Percentiles rank a stretch among this genome's conserved stretches.
These are phyloP conservation scores for Glycine tomentella DNA, from an alignment of 306 rosid genomes.

Conservation along the genomic window DNA sequence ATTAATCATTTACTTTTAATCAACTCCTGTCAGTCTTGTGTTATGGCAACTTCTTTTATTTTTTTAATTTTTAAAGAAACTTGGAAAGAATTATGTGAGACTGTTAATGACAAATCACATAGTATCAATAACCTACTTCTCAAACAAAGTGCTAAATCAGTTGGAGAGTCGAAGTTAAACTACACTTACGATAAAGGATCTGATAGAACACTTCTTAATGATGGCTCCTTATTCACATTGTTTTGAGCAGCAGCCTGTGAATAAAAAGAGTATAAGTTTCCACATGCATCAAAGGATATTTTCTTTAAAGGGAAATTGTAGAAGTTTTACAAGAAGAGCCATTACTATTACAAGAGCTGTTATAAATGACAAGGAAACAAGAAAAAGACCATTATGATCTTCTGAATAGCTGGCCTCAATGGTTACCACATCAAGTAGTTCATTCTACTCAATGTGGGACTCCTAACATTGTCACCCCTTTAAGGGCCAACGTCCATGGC, in stretches of 20 bases:
- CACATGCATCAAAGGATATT: constrained; percentile 19
- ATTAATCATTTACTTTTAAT: constrained; percentile 2
- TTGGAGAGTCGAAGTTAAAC: constrained; percentile 38
- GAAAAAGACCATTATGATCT: constrained; percentile 25
- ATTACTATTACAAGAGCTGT: constrained; percentile 8
- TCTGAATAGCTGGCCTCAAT: constrained; percentile 40
- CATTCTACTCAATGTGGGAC: too few species aligned
- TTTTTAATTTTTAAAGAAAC: neutral
- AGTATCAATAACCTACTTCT: constrained; percentile 34
- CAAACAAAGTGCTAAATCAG: constrained; percentile 31
- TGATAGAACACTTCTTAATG: constrained; percentile 91
- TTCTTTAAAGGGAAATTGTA: constrained; percentile 7
- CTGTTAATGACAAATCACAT: constrained; percentile 15
- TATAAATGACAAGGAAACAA: constrained; percentile 24
- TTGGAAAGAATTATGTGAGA: neutral
- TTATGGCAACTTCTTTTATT: neutral
- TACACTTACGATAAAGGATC: constrained; percentile 90
- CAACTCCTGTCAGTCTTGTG: neutral
- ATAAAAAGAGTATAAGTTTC: constrained; percentile 41
- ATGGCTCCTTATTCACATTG: constrained; percentile 74
- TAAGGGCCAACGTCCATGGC: too few species aligned
- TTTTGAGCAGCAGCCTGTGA: constrained; percentile 66
- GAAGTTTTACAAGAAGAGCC: constrained; percentile 14
- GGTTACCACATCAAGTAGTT: neutral
- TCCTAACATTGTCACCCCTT: too few species aligned